These are phyloP conservation scores for Hypocrella siamensis DNA, from an alignment of 2,329 filamentous ascomycete species.

Conservation along the genomic window DNA sequence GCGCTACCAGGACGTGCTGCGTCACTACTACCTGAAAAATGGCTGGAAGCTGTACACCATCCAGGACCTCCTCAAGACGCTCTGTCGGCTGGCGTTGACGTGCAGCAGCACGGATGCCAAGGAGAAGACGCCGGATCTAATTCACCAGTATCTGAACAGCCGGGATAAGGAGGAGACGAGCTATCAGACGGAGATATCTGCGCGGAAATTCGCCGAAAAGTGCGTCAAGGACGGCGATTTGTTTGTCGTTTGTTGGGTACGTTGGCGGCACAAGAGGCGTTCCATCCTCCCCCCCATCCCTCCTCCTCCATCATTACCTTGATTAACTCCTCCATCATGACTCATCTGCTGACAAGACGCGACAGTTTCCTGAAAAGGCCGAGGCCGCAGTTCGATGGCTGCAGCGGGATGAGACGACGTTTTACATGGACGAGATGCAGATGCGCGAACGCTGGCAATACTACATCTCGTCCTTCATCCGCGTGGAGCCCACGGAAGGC, in stretches of 20 bases:
- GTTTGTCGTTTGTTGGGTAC: conserved; percentile 81
- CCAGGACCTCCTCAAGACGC: conserved; percentile 69
- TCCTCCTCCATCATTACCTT: too few species aligned
- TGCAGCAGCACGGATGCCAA: conserved; percentile 78
- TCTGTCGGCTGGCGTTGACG: conserved; percentile 66
- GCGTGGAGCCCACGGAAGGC: conserved; percentile 76
- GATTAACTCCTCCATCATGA: too few species aligned
- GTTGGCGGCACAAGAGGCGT: conserved; percentile 19
- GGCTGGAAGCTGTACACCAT: conserved; percentile 93
- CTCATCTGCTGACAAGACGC: conserved; percentile 14
- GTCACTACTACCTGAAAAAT: conserved; percentile 77
- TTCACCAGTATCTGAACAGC: conserved; percentile 71
- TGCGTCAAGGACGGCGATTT: conserved; percentile 84
- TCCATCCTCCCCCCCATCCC: too few species aligned
- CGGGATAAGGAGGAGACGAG: conserved; percentile 74
- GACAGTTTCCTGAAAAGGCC: conserved; percentile 49
- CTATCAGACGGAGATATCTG: conserved; percentile 76
- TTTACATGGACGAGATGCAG: conserved; percentile 80
- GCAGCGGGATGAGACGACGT: conserved; percentile 55
- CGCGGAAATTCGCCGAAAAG: conserved; percentile 84
- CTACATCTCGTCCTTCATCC: conserved; percentile 85
- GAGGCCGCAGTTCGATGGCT: conserved; percentile 60
- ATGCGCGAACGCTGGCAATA: conserved; percentile 78
- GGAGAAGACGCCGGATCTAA: conserved; percentile 85
- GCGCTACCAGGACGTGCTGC: conserved; percentile 77